A percentile compares a stretch with the other conserved stretches of the same genome.
Evolutionary conservation across 1,284 basidiomycete genomes (phyloP).

Genomic region (Rhodotorula sp.): DNA sequence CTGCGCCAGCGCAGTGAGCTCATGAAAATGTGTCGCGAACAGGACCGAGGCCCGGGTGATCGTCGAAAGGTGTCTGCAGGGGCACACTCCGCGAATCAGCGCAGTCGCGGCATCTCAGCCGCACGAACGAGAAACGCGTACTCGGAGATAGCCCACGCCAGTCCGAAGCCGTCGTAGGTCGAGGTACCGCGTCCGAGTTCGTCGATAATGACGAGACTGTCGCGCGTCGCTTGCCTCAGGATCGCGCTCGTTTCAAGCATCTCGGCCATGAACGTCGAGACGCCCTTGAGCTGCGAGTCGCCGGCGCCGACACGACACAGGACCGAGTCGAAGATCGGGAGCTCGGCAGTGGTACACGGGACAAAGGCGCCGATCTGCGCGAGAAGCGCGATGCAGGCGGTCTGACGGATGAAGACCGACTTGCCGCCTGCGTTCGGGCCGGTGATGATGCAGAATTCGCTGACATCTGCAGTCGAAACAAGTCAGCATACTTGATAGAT

Average conservation of each 20-base stretch:
- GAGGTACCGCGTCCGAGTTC: conserved; percentile 98
- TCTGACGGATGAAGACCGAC: conserved; percentile 77
- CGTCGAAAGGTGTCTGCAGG: conserved; percentile 78
- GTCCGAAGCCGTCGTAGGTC: conserved; percentile 96
- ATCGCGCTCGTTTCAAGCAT: conserved; percentile 98
- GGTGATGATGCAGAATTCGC: conserved; percentile 56
- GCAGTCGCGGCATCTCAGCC: not conserved
- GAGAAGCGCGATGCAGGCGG: conserved; percentile 90
- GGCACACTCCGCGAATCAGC: not conserved
- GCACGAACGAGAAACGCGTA: conserved; percentile 50
- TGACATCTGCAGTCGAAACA: conserved; percentile 42
- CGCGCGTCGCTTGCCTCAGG: conserved; percentile 81
- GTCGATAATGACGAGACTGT: conserved; percentile 97
- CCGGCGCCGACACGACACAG: conserved; percentile 95
- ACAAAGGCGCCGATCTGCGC: conserved; percentile 95
- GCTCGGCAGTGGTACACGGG: conserved; percentile 75
- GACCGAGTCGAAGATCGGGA: conserved; percentile 96
- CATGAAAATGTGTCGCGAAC: conserved; percentile 96
- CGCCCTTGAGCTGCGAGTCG: conserved; percentile 94
- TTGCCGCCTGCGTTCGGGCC: conserved; percentile 98
- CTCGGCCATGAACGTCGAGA: conserved; percentile 99
- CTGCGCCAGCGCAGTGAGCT: conserved; percentile 86
- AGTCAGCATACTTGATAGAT: not conserved
- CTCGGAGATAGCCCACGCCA: conserved; percentile 99
- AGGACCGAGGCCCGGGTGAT: conserved; percentile 89